Evolutionary conservation across 2,329 filamentous ascomycete species (phyloP), one percentile per base, ranked within the genome.

Genomic region (Pseudodiploospora longispora): DNA sequence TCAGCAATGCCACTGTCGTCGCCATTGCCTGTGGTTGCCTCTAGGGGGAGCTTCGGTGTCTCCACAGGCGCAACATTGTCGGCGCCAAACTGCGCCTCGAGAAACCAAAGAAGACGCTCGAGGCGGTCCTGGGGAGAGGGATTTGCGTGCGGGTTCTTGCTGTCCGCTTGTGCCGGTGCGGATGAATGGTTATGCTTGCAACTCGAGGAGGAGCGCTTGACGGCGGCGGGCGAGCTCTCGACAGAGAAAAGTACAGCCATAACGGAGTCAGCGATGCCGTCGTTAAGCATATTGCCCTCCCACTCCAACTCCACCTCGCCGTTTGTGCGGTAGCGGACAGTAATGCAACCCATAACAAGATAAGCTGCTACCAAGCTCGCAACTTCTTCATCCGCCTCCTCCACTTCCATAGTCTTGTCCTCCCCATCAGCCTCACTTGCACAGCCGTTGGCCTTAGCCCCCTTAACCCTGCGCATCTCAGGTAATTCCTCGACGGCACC

Each of bases 201-300:
- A 38, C 50, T 50, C 44, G 61, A 46, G 4, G 55, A 55, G 32
- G 53, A 59, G 34, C 88, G 86, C 67, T 93, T 94, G 41, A 98
- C 91, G 9, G 93, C 91, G 10, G 93, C 93, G 5, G 91, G 93
- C 43, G 87, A 95, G 64, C 85, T 94, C 66, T 98, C 93, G 27
- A 95, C 87, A 0, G 86, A 90, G 55, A 95, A 81, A 8, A 98
- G 75, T 3, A 96, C 88, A 1, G 89, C 89, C 74, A 97, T 87
- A 43, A 97, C 85, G 10, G 93, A 89, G 65, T 98, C 93, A n/a
- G 93, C 93, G 57, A 98, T 94, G 48, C 89, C 87, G 59, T 98
- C 93, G 62, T 97, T 98, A 58, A 96, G 83, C 70, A 95, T 86
- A 61, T 97, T 98, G 46, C 90, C 93, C 62, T 97, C 91, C 93